Evolutionary conservation across 2,329 filamentous ascomycete genomes (phyloP), one percentile per base, ranked within the genome.

Genomic region (Penicillium sp.): DNA sequence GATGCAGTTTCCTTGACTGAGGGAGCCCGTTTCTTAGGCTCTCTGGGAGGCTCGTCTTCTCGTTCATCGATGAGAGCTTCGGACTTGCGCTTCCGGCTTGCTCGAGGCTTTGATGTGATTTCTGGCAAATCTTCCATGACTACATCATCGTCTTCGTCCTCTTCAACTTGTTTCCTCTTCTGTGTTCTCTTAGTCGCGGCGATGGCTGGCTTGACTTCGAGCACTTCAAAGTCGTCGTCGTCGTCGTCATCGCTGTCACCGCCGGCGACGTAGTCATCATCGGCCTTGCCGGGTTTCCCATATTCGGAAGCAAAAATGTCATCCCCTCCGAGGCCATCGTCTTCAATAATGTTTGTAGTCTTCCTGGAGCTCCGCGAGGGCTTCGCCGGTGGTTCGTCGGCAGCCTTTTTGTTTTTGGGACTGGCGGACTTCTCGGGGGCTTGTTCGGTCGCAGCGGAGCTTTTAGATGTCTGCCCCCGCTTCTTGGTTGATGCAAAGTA

Each of bases 261-360:
- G 52, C 83, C 80, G 46, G 90, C 87, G 65, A 94, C 89, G 33
- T 85, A 85, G 62, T 85, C 88, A 42, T 85, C 88, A 43, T 72
- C 67, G 10, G 83, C 80, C 67, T 85, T 90, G 50, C 81, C 84
- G 37, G 82, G 77, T 41, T 81, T 82, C 66, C 85, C 88, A 27
- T 81, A 82, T 58, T 90, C 85, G 3, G 88, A 86, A 12, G 87
- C 88, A 70, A 92, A 92, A 17, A 96, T 91, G 62, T 96, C 92
- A 58, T 91, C 88, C n/a, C 84, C 88, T 3, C 74, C 80, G 37
- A 83, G 86, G 7, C 29, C 49, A 37, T 90, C 80, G 27, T 86
- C 86, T 46, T 89, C 87, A 17, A 90, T 83, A 59, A 88, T 17
- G 58, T 57, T 49, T 50, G 54, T 70, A 68, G 66, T 69, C 60